A percentile compares a stretch with the other conserved stretches of the same genome.
Conservation (phyloP, 1,139 yeast genomes). For the Kluyveromyces sp. region DNA sequence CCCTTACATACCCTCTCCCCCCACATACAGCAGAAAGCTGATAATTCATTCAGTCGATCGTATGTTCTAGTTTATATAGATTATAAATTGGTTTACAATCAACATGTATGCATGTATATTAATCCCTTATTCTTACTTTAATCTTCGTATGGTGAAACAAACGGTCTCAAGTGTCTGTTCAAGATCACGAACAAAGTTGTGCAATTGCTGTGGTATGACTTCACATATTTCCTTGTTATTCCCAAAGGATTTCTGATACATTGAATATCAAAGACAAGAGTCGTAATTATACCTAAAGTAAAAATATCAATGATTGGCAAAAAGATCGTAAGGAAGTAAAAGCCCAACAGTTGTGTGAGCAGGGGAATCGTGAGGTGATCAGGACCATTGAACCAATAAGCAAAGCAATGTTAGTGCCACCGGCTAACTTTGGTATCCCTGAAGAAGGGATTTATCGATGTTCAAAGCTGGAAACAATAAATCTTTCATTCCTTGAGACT, state of each 20-base stretch:
- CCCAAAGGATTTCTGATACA: no score
- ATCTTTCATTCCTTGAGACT: conserved; percentile 62
- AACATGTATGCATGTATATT: background rate
- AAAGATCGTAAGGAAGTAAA: background rate
- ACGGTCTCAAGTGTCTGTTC: no score
- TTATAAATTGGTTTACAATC: conserved; percentile 8
- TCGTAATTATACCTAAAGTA: background rate
- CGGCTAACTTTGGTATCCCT: conserved; percentile 71
- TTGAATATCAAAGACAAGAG: background rate
- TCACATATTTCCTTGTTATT: no score
- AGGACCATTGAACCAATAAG: no score
- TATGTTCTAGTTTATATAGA: conserved; percentile 11
- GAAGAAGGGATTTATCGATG: conserved; percentile 59
- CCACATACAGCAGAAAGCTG: no score
- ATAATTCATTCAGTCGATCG: background rate
- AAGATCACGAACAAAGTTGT: no score
- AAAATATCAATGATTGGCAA: conserved; percentile 1
- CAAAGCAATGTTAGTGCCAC: conserved; percentile 61
- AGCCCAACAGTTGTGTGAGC: background rate
- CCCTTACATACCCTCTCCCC: no score
- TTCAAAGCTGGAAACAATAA: conserved; percentile 24
- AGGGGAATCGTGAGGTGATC: background rate
- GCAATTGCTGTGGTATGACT: no score
- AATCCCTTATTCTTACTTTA: background rate
- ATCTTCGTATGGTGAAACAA: background rate